Evolutionary conservation across 495 filamentous ascomycete species (phyloP).

Genomic region (Paragyromitra xinjiangensis): DNA sequence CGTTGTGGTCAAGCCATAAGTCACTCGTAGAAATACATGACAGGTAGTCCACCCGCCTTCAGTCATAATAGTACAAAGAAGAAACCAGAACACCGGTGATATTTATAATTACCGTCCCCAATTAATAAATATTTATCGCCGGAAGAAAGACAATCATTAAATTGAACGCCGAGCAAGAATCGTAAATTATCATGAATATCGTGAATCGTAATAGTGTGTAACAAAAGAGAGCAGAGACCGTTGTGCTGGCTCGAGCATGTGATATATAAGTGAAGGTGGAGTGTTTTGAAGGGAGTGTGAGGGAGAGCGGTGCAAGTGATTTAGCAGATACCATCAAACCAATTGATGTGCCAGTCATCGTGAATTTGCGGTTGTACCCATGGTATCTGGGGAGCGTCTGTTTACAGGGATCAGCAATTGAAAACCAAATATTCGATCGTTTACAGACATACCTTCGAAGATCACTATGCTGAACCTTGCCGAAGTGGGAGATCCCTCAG

Average conservation of each 20-base stretch:
- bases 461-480: constrained; percentile 35
- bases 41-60: background rate
- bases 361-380: constrained; percentile 49
- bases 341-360: constrained; percentile 53
- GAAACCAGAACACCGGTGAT: constrained; percentile 25
- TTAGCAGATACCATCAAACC: constrained; percentile 51
- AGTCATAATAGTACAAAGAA: constrained; percentile 37
- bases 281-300: background rate
- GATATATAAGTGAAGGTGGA: background rate
- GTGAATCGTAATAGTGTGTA: constrained; percentile 25
- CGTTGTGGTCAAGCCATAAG: constrained; percentile 13
- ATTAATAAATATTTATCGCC: constrained; percentile 24
- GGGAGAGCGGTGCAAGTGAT: constrained; percentile 1
- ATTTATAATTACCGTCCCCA: constrained; percentile 33
- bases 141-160: constrained; percentile 22
- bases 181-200: constrained; percentile 33
- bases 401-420: constrained; percentile 8
- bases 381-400: constrained; percentile 48
- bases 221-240: constrained; percentile 36
- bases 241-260: constrained; percentile 32
- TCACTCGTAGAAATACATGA: constrained; percentile 42
- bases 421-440: background rate
- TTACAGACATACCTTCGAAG: constrained; percentile 38
- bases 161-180: constrained; percentile 24
- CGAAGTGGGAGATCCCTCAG: constrained; percentile 32